Evolutionary conservation across 2,329 filamentous ascomycete genomes (phyloP).

Genomic region (Calonectria multiphialidica): DNA sequence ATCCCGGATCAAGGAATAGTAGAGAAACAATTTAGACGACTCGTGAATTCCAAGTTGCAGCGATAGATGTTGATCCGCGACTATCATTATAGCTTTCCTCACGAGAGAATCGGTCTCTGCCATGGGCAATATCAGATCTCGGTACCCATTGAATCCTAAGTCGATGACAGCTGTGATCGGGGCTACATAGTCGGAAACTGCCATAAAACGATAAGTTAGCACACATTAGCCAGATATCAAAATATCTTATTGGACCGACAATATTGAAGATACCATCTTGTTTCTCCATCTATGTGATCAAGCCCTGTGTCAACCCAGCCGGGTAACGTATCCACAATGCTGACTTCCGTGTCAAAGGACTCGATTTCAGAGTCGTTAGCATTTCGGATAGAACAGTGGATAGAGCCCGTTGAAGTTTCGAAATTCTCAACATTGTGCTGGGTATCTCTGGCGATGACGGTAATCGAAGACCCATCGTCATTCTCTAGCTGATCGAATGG

Average conservation of each 20-base stretch:
- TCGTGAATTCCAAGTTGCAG: background rate
- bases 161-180: conserved; percentile 23
- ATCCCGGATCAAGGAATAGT: conserved; percentile 13
- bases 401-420: background rate
- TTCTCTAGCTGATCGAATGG: too few relatives aligned
- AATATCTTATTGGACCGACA: background rate
- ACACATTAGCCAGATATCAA: fast-evolving
- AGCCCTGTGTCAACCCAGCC: conserved; percentile 5
- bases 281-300: conserved; percentile 19
- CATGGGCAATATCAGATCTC: conserved; percentile 19
- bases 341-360: background rate
- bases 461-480: too few relatives aligned
- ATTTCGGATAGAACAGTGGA: background rate
- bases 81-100: conserved; percentile 9
- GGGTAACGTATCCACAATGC: background rate
- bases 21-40: background rate
- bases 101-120: conserved; percentile 10
- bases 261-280: conserved; percentile 22
- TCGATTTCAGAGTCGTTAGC: background rate
- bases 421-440: background rate
- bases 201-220: background rate
- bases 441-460: too few relatives aligned
- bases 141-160: conserved; percentile 25
- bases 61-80: conserved; percentile 16
- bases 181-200: conserved; percentile 24